phyloP scores from a whole-genome alignment of 352 stramenopile species.

The Pythium chondricola region DNA sequence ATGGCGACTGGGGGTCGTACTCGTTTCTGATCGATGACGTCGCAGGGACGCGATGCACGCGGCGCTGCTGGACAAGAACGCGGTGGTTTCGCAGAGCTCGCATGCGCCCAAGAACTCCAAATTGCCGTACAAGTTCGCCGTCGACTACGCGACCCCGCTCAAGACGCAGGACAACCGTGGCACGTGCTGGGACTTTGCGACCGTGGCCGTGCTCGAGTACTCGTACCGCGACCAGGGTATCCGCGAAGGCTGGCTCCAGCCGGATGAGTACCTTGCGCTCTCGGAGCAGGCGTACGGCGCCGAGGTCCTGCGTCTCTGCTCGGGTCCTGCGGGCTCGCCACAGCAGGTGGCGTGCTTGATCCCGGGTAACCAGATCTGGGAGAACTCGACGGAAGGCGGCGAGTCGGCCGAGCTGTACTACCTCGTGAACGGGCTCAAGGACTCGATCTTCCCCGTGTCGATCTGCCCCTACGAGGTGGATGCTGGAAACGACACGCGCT shows the following conservation, averaged over 20 bases:
- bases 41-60: conserved; percentile 49
- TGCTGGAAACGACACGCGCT: conserved; percentile 41
- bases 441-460: conserved; percentile 43
- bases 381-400: conserved; percentile 61
- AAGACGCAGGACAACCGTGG: conserved; percentile 67
- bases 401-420: conserved; percentile 43
- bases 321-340: conserved; percentile 32
- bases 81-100: conserved; percentile 19
- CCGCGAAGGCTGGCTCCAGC: conserved; percentile 38
- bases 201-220: conserved; percentile 56
- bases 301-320: conserved; percentile 51
- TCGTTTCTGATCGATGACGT: too few species aligned
- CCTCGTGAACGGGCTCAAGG: conserved; percentile 41
- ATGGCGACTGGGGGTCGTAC: too few species aligned
- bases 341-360: conserved; percentile 59
- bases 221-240: conserved; percentile 58
- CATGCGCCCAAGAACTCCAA: conserved; percentile 8
- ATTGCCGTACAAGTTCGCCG: conserved; percentile 51
- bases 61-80: conserved; percentile 20
- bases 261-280: conserved; percentile 48
- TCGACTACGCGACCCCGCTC: conserved; percentile 45
- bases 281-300: conserved; percentile 64
- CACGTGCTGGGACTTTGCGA: conserved; percentile 69
- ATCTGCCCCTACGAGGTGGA: conserved; percentile 42
- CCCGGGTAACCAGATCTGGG: conserved; percentile 50